Percentiles rank a stretch among this genome's conserved stretches.
phyloP scores from a whole-genome alignment of 495 filamentous ascomycete species.

The Aspergillus diversus region DNA sequence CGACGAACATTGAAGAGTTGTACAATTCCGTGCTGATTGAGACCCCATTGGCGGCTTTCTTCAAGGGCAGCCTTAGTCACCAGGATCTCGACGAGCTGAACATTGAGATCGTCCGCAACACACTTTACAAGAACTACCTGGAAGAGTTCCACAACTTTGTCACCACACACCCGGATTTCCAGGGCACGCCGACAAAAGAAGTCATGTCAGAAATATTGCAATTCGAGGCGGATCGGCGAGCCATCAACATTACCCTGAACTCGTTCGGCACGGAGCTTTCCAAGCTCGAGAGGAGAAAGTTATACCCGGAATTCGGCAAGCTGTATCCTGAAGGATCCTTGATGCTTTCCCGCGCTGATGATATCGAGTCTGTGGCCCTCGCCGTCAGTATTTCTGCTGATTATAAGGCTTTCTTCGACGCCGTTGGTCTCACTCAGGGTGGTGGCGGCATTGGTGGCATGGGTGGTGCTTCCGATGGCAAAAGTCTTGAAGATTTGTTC shows the following conservation, averaged over 20 bases:
- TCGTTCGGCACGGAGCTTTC: conserved; percentile 97
- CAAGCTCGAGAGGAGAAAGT: conserved; percentile 91
- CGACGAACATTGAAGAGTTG: conserved; percentile 96
- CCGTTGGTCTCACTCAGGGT: conserved; percentile 80
- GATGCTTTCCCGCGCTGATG: conserved; percentile 94
- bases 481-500: conserved; percentile 95
- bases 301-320: conserved; percentile 89
- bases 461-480: conserved; percentile 79
- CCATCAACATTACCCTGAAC: conserved; percentile 99
- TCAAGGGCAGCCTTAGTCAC: conserved; percentile 92
- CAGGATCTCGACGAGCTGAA: conserved; percentile 98
- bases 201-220: conserved; percentile 94
- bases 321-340: conserved; percentile 92
- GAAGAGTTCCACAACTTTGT: conserved; percentile 96
- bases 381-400: conserved; percentile 90
- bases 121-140: conserved; percentile 98
- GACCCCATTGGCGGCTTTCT: conserved; percentile 93
- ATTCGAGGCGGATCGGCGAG: conserved; percentile 93
- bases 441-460: conserved; percentile 77
- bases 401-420: conserved; percentile 94
- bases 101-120: conserved; percentile 99
- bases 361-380: conserved; percentile 88
- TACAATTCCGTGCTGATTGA: conserved; percentile 98
- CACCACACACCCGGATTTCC: conserved; percentile 80
- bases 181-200: conserved; percentile 86